Conservation (phyloP, 805 yeast genomes). For the Saccharomyces paradoxus region DNA sequence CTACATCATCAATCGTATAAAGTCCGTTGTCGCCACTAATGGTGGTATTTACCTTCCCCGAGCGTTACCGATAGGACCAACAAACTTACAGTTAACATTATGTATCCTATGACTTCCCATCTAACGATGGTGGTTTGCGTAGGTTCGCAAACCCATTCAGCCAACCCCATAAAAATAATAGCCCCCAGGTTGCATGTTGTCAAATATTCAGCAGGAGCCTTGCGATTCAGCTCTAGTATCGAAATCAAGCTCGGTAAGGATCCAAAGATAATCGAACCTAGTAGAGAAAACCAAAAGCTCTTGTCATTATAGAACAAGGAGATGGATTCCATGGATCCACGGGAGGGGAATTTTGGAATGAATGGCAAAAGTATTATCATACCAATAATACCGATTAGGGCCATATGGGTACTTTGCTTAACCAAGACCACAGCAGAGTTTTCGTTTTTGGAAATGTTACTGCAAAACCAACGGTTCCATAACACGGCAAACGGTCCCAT, state of each 20-base stretch:
- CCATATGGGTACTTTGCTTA: constrained; percentile 14
- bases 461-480: constrained; percentile 23
- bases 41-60: constrained; percentile 9
- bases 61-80: constrained; percentile 16
- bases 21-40: background rate
- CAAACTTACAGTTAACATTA: constrained; percentile 20
- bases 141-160: constrained; percentile 26
- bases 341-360: constrained; percentile 8
- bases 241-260: constrained; percentile 20
- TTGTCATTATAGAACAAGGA: constrained; percentile 9
- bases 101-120: constrained; percentile 29
- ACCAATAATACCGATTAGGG: constrained; percentile 16
- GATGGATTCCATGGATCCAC: constrained; percentile 3
- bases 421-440: constrained; percentile 5
- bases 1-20: background rate
- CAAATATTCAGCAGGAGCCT: constrained; percentile 21
- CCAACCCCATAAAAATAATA: constrained; percentile 24
- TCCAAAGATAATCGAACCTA: constrained; percentile 18
- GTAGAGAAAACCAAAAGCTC: constrained; percentile 14
- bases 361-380: constrained; percentile 19
- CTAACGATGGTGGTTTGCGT: constrained; percentile 24
- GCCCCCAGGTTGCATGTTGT: constrained; percentile 24
- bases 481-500: constrained; percentile 28
- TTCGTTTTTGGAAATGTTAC: constrained; percentile 6
- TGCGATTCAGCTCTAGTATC: constrained; percentile 18